Conservation (phyloP, 179 eudicot genomes). For the Silene noctiflora region DNA sequence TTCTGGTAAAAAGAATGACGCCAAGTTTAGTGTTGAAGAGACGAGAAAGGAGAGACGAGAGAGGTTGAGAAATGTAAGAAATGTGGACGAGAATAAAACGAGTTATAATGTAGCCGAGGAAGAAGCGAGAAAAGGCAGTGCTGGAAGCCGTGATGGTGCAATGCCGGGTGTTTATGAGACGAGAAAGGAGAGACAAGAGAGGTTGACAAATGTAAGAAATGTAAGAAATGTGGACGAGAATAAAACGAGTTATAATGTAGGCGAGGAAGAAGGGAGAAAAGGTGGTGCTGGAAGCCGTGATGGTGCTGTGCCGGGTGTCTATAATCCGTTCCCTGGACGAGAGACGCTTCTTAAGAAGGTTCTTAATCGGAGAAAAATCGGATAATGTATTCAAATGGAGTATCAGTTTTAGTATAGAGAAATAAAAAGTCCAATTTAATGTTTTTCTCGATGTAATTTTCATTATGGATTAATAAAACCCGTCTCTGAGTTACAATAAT, state of each 20-base stretch:
- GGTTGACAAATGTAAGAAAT: constrained; percentile 30
- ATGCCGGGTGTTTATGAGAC: constrained; percentile 16
- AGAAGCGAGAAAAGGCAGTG: neutral
- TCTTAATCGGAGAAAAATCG: constrained; percentile 23
- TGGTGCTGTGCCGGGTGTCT: constrained; percentile 4
- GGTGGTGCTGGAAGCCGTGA: constrained; percentile 4
- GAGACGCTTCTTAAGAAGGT: constrained; percentile 30
- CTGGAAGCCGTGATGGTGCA: constrained; percentile 3
- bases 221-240: neutral
- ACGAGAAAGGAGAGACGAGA: constrained; percentile 32
- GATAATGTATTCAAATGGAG: neutral
- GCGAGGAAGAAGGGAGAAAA: neutral
- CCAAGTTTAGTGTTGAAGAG: constrained; percentile 6
- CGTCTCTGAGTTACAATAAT: too few species aligned
- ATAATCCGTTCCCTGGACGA: constrained; percentile 45
- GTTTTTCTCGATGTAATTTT: too few species aligned
- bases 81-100: neutral
- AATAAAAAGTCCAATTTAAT: too few species aligned
- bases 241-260: neutral
- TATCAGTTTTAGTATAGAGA: too few species aligned
- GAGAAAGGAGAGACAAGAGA: constrained; percentile 32
- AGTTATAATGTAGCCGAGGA: neutral
- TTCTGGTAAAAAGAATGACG: neutral
- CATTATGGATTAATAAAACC: too few species aligned
- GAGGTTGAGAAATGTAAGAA: constrained; percentile 23